Evolutionary conservation across 129 eudicot species (phyloP).

Genomic region (Centaurea solstitialis): DNA sequence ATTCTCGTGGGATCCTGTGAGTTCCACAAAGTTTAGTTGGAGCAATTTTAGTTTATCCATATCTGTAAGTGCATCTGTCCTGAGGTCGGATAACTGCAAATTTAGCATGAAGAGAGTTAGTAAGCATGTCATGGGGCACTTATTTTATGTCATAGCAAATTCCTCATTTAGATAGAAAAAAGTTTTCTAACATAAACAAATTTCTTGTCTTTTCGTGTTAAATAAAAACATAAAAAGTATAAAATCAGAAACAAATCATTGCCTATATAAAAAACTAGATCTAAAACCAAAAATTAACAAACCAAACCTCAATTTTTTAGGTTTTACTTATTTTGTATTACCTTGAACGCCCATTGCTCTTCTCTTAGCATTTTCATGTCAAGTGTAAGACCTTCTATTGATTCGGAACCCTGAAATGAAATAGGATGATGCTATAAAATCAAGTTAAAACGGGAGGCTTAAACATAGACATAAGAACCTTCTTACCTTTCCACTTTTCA

Average conservation of each 20-base stretch:
- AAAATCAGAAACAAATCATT: no score
- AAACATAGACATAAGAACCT: background rate
- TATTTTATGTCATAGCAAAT: no score
- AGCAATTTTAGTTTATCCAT: slow-evolving; percentile 20
- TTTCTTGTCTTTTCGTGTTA: background rate
- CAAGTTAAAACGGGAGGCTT: no score
- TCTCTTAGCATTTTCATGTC: background rate
- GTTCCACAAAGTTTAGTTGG: slow-evolving; percentile 2
- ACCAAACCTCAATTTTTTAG: no score
- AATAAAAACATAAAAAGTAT: background rate
- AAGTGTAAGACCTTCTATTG: background rate
- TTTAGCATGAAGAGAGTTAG: no score
- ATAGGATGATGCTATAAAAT: background rate
- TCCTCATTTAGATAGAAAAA: no score
- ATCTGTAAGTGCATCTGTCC: background rate
- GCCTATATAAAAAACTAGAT: background rate
- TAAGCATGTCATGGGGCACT: no score
- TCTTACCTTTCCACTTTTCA: background rate
- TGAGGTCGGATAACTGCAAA: background rate
- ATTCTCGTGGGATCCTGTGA: background rate
- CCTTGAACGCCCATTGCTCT: background rate
- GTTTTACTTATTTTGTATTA: no score
- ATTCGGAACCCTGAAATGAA: background rate
- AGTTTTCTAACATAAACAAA: background rate
- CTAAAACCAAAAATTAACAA: background rate